A percentile compares a stretch with the other conserved stretches of the same genome.
These are phyloP conservation scores for Rhypophila decipiens DNA, from an alignment of 495 filamentous ascomycete genomes.

Conservation along the genomic window DNA sequence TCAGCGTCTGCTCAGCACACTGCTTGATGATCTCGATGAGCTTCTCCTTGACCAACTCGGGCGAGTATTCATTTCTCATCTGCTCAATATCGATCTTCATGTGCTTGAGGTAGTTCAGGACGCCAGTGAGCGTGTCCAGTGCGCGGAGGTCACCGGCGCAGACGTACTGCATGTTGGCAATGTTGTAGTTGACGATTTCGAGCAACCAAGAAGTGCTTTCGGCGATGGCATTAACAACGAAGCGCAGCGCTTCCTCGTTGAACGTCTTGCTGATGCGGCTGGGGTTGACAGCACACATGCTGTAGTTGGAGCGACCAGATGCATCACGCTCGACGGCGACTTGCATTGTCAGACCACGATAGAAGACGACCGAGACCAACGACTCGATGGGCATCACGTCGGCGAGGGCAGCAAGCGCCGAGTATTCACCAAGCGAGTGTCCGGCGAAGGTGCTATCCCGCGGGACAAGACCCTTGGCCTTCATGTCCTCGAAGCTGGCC, in stretches of 20 bases:
- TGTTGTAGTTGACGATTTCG: constrained; percentile 99
- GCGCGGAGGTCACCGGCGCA: constrained; percentile 95
- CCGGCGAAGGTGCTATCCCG: constrained; percentile 94
- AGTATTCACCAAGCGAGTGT: constrained; percentile 98
- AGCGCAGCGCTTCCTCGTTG: constrained; percentile 93
- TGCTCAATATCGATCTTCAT: constrained; percentile 95
- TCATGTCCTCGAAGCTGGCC: constrained; percentile 99
- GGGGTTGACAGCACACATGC: constrained; percentile 98
- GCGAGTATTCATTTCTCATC: constrained; percentile 74
- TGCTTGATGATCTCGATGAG: constrained; percentile 65
- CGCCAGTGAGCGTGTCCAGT: constrained; percentile 85
- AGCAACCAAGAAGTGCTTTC: constrained; percentile 91
- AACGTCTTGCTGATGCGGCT: constrained; percentile 96
- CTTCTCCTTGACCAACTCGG: constrained; percentile 52
- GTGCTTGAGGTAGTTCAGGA: constrained; percentile 88
- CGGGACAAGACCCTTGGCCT: constrained; percentile 89
- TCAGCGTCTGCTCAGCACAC: constrained; percentile 75
- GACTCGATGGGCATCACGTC: constrained; percentile 99
- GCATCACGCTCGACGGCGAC: constrained; percentile 97
- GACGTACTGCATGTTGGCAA: constrained; percentile 97
- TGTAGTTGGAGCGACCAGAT: constrained; percentile 88
- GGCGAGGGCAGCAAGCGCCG: constrained; percentile 88
- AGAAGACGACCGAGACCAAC: constrained; percentile 97
- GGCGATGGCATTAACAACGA: constrained; percentile 86
- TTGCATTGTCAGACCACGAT: constrained; percentile 98